Evolutionary conservation across 805 yeast genomes (phyloP), one percentile per base, ranked within the genome.

Genomic region (Candida krabiensis): DNA sequence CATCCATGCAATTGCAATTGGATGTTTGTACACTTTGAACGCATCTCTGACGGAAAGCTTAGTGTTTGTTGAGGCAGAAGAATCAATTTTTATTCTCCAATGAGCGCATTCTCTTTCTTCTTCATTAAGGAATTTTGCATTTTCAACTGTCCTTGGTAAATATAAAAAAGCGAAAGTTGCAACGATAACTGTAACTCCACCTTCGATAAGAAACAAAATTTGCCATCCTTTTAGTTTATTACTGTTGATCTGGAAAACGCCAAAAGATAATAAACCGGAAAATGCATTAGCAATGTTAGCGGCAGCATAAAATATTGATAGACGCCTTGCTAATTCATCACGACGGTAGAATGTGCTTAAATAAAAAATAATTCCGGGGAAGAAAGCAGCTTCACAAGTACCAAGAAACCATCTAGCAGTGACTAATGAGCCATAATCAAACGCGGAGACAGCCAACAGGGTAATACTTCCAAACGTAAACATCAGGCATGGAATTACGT

Each of bases 201-300:
- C 75, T 50, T 70, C 74, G 28, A 70, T 55, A 15, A 71, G 48
- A 44, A 71, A 70, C 36, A 71, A 55, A 33, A 66, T 66, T 43
- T 69, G 67, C 76, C 76, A 71, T n/a, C n/a, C n/a, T n/a, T n/a
- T n/a, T n/a, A n/a, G n/a, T n/a, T n/a, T n/a, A n/a, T n/a, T n/a
- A n/a, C n/a, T n/a, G n/a, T n/a, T n/a, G n/a, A n/a, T n/a, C n/a
- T n/a, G n/a, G n/a, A n/a, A n/a, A n/a, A n/a, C n/a, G n/a, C n/a
- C n/a, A n/a, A n/a, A n/a, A n/a, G n/a, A n/a, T n/a, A n/a, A n/a
- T n/a, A n/a, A n/a, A n/a, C n/a, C n/a, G n/a, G n/a, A n/a, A n/a
- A n/a, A n/a, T n/a, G n/a, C n/a, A n/a, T n/a, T n/a, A n/a, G n/a
- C n/a, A n/a, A n/a, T n/a, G n/a, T n/a, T n/a, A n/a, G n/a, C n/a